Evolutionary conservation across 257 asterid species (phyloP), one percentile per base, ranked within the genome.

Genomic region (Anisodus acutangulus): DNA sequence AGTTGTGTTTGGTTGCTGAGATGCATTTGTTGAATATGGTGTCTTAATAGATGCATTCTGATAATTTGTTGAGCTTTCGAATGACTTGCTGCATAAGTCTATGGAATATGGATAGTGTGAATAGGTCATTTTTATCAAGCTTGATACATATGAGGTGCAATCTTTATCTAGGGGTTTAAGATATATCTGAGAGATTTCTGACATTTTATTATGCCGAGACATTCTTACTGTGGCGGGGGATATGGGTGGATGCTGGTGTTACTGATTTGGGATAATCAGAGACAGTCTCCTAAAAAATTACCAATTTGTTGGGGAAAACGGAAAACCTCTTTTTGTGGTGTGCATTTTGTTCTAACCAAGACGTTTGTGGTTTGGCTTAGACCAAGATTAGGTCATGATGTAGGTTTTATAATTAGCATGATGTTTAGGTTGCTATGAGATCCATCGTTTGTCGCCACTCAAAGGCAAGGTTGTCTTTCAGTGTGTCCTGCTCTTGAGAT

Each of bases 341-440:
- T 3, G 63, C 81, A 76, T 53, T 51, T 53, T 53, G 47, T 78
- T 76, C 31, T 26, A 53, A 78, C 16, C 22, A 74, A 74, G 11
- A 53, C 5, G 26, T 78, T 53, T 26, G 5, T 3, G 47, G 26
- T 78, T 78, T 78, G 63, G 47, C 31, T 51, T 78, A 13, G 26
- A 78, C 64, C 81, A 78, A 53, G 31, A 51, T 78, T 53, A 53
- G 45, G 47, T 53, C 81, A 13, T 51, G 81, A 53, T 76, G 8
- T 49, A 49, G 60, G 62, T 74, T 74, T 12, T 26, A 51, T 76
- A 26, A 8, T 76, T 51, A 51, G 81, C 37, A 22, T 51, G 9
- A 51, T 12, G 72, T 66, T 66, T 66, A 31, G 43, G 72, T 12
- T 66, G 72, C 47, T 66, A 31, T 6, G 13, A 49, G 26, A 76